Evolutionary conservation across 768 basidiomycete genomes (phyloP), one percentile per base, ranked within the genome.

Genomic region (Mrakia hoshinonis): DNA sequence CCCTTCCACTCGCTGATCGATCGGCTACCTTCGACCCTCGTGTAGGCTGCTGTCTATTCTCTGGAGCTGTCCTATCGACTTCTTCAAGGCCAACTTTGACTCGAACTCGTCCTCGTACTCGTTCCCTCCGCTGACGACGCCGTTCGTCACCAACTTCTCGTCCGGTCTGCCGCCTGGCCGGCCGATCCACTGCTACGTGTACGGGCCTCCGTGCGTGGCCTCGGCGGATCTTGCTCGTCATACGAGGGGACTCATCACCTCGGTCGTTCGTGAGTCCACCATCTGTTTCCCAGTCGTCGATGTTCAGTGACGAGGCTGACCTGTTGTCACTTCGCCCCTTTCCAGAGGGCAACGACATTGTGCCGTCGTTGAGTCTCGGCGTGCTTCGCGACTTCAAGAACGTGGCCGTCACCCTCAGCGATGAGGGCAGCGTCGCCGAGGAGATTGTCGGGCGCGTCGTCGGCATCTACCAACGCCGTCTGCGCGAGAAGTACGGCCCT

Each of bases 161-260:
- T 78, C 77, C 0, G 80, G 79, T 6, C 69, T 81, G 1, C 80
- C 81, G 2, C 73, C 79, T 0, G 80, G 80, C 12, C 75, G 80
- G 20, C 72, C 72, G 2, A 77, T 81, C n/a, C 77, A 79, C 47
- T 77, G 76, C 74, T 81, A 78, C 74, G 15, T 81, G 77, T 74
- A 69, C 48, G 68, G 69, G n/a, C 69, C 63, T 9, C 79, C 80
- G 0, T 79, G 77, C 15, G 78, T 80, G 12, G 77, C 80, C 29
- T 81, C 80, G 1, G 71, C 74, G 48, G 81, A 81, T 69, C 76
- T 81, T 20, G 75, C 77, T 2, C 60, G 51, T 4, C 80, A 81
- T 72, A 70, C 78, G 15, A 72, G 69, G 48, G 80, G 80, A 0
- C 74, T 81, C n/a, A 76, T 81, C 74, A 79, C 75, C 12, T 77